These are phyloP conservation scores for Phoenix dactylifera DNA, from an alignment of 176 grass and related monocot species.

Conservation along the genomic window DNA sequence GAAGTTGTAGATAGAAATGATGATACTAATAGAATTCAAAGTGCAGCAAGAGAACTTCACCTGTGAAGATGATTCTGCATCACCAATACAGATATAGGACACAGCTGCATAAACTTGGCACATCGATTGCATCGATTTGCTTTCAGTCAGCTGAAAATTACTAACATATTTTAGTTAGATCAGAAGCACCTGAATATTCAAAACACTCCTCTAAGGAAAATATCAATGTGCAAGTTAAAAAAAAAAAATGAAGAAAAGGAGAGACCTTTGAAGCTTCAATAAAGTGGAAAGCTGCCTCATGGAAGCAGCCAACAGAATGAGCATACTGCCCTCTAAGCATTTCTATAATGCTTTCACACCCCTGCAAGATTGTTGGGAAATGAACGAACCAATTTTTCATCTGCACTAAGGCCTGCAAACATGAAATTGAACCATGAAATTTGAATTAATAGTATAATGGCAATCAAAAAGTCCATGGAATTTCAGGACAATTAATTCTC, in stretches of 20 bases:
- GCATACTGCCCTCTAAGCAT: slow-evolving; percentile 92
- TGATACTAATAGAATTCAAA: not conserved
- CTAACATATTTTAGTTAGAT: too few relatives aligned
- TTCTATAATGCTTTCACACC: slow-evolving; percentile 75
- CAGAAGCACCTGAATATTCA: too few relatives aligned
- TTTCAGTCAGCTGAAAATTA: slow-evolving; percentile 68
- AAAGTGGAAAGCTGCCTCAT: slow-evolving; percentile 84
- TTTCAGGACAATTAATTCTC: too few relatives aligned
- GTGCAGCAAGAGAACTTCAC: slow-evolving; percentile 15
- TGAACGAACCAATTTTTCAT: slow-evolving; percentile 83
- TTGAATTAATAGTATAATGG: too few relatives aligned
- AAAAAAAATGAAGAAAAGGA: not conserved
- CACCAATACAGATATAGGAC: slow-evolving; percentile 78
- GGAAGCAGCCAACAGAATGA: slow-evolving; percentile 91
- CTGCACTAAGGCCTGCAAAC: slow-evolving; percentile 55
- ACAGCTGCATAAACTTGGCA: slow-evolving; percentile 95
- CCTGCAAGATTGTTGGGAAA: slow-evolving; percentile 81
- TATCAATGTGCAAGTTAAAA: not conserved
- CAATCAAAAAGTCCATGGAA: too few relatives aligned
- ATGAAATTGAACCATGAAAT: not conserved
- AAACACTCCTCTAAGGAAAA: not conserved
- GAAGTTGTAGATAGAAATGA: not conserved
- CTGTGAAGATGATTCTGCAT: slow-evolving; percentile 87
- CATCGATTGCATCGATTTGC: slow-evolving; percentile 89
- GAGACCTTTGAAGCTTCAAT: slow-evolving; percentile 69